A percentile compares a stretch with the other conserved stretches of the same genome.
Conservation (phyloP, 768 basidiomycete species). For the Jaapia argillacea region DNA sequence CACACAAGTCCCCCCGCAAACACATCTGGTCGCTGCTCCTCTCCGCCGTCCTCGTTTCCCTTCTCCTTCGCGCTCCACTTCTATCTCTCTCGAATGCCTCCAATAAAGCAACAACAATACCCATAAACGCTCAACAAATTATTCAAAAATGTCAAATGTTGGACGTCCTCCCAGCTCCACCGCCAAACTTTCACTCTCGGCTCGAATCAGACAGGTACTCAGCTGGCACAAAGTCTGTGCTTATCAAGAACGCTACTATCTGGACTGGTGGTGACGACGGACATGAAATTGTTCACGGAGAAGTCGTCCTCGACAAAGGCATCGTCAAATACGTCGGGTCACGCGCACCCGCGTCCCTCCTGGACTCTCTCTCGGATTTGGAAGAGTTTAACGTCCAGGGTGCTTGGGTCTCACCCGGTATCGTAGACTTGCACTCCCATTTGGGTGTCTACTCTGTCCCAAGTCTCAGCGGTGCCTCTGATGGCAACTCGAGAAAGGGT, state of each 20-base stretch:
- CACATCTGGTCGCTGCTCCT: background rate
- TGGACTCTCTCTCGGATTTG: constrained; percentile 10
- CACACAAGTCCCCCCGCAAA: background rate
- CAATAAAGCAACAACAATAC: too few relatives aligned
- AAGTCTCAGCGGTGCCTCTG: constrained; percentile 20
- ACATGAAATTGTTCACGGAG: constrained; percentile 50
- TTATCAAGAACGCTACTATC: constrained; percentile 68
- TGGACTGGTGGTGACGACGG: constrained; percentile 77
- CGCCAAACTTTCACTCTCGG: constrained; percentile 36
- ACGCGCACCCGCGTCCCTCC: too few relatives aligned
- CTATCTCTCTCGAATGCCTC: background rate
- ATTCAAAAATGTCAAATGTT: constrained; percentile 36
- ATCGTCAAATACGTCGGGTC: constrained; percentile 54
- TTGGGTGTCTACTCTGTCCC: constrained; percentile 26
- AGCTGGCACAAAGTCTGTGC: constrained; percentile 47
- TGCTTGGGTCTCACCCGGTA: constrained; percentile 73
- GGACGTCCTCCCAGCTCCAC: constrained; percentile 29
- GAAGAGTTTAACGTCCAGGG: constrained; percentile 46
- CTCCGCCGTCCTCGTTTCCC: background rate
- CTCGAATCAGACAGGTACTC: constrained; percentile 56
- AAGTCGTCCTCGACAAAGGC: constrained; percentile 62
- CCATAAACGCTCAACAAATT: constrained; percentile 18
- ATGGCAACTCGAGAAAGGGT: constrained; percentile 32
- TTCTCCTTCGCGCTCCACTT: background rate
- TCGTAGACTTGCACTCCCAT: constrained; percentile 40